Evolutionary conservation across 1,284 basidiomycete genomes (phyloP), one percentile per base, ranked within the genome.

Genomic region (Melampsora abietis-canadensis): DNA sequence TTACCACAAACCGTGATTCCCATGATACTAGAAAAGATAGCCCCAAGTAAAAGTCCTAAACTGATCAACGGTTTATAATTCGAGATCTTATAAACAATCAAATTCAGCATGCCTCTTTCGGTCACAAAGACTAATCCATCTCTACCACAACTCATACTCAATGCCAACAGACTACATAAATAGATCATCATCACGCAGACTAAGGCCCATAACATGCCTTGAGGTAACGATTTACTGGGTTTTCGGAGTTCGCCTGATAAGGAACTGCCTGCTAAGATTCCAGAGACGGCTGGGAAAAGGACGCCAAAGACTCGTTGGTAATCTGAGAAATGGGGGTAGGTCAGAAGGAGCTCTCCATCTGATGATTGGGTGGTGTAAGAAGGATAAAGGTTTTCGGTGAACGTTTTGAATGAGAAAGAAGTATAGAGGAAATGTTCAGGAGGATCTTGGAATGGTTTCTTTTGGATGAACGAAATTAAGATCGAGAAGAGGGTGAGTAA

Each of bases 1-100:
- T 72, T 63, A 17, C 69, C 69, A 51, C 69, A 72, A 17, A 72
- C 69, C 6, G 69, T 72, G 19, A 72, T 48, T n/a, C 62, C 62
- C 69, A 72, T 72, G 46, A 72, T 30, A 24, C 61, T 65, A 21
- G 62, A 72, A 40, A 72, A 72, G 44, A 72, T 57, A 21, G 69
- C 57, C 5, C n/a, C 24, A 19, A 65, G 19, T 57, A 72, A 72
- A 40, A 72, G n/a, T 4, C 68, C 68, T 15, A 69, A 19, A 30
- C 59, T 47, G 10, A 65, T 59, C n/a, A 72, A 21, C 17, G 12
- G 24, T 24, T 60, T 60, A 31, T 54, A 72, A 57, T 30, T 37
- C 14, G 69, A 72, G 34, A 72, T 51, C 57, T 72, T 27, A 19
- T 31, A 40, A 30, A 72, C 21, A 24, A 63, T 57, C 34, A 64